A percentile compares a stretch with the other conserved stretches of the same genome.
These are phyloP conservation scores for Raffaelea ambrosiae DNA, from an alignment of 2,329 filamentous ascomycete genomes.

Conservation along the genomic window DNA sequence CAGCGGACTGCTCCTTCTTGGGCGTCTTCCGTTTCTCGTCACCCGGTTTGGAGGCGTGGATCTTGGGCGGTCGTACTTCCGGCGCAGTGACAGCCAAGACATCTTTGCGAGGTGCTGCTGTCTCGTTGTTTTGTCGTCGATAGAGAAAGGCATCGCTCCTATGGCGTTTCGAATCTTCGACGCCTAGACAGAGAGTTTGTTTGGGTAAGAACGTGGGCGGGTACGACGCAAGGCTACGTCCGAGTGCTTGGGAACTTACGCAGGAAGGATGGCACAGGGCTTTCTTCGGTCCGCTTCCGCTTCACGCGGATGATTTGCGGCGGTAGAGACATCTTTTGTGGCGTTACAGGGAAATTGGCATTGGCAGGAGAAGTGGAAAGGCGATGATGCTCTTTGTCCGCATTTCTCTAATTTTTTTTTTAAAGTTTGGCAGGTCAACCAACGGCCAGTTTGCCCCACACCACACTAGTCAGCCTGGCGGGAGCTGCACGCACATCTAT, in stretches of 20 bases:
- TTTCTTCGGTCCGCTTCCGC: slow-evolving; percentile 47
- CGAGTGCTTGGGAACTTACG: no score
- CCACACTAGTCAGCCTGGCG: no score
- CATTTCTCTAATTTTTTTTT: no score
- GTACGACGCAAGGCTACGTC: slow-evolving; percentile 1
- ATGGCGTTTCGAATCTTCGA: slow-evolving; percentile 47
- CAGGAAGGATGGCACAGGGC: slow-evolving; percentile 49
- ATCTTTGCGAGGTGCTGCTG: slow-evolving; percentile 7
- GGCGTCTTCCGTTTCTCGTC: slow-evolving; percentile 20
- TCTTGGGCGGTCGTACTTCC: slow-evolving; percentile 18
- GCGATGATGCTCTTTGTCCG: no score
- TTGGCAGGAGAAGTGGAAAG: no score
- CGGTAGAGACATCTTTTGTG: slow-evolving; percentile 41
- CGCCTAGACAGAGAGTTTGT: slow-evolving; percentile 5
- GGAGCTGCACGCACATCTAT: no score
- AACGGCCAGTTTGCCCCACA: no score
- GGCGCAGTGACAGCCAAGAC: slow-evolving; percentile 18
- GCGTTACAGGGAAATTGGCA: no score
- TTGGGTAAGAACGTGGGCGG: slow-evolving; percentile 3
- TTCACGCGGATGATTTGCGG: slow-evolving; percentile 53
- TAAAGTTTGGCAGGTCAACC: no score
- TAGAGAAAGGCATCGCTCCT: slow-evolving; percentile 47
- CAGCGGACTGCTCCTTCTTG: no score
- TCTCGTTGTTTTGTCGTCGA: slow-evolving; percentile 34
- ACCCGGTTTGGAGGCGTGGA: slow-evolving; percentile 37